Evolutionary conservation across 2,329 filamentous ascomycete species (phyloP).

Genomic region (Tetracladium maxilliforme): DNA sequence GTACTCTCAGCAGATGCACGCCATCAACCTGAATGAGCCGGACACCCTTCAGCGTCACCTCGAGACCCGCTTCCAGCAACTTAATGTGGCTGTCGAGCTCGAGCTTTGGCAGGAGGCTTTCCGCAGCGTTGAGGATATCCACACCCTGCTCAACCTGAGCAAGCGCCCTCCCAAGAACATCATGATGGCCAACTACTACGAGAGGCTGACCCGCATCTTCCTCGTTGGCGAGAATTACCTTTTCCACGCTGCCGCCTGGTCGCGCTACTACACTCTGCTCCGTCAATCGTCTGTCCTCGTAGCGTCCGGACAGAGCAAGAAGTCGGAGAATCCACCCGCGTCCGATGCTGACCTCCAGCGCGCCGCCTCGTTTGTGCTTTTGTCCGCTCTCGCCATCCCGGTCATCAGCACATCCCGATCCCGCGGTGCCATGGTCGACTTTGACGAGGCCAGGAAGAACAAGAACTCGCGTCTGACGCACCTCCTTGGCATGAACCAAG

Average conservation of each 20-base stretch:
- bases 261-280: conserved; percentile 90
- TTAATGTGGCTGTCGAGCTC: conserved; percentile 94
- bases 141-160: conserved; percentile 92
- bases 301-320: conserved; percentile 73
- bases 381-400: conserved; percentile 92
- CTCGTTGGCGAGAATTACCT: conserved; percentile 98
- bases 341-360: conserved; percentile 84
- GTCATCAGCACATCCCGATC: conserved; percentile 98
- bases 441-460: conserved; percentile 94
- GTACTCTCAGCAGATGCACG: conserved; percentile 97
- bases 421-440: conserved; percentile 87
- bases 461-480: conserved; percentile 97
- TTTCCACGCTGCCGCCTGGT: conserved; percentile 97
- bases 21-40: conserved; percentile 95
- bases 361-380: conserved; percentile 85
- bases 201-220: conserved; percentile 97
- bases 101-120: conserved; percentile 99
- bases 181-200: conserved; percentile 99
- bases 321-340: conserved; percentile 85
- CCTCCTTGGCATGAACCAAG: conserved; percentile 80
- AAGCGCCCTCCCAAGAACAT: conserved; percentile 96
- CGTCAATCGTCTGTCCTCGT: conserved; percentile 78
- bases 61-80: conserved; percentile 94
- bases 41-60: conserved; percentile 95
- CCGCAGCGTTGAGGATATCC: conserved; percentile 97